A percentile compares a stretch with the other conserved stretches of the same genome.
Evolutionary conservation across 148 eudicot genomes (phyloP).

Genomic region (Diospyros kaki): DNA sequence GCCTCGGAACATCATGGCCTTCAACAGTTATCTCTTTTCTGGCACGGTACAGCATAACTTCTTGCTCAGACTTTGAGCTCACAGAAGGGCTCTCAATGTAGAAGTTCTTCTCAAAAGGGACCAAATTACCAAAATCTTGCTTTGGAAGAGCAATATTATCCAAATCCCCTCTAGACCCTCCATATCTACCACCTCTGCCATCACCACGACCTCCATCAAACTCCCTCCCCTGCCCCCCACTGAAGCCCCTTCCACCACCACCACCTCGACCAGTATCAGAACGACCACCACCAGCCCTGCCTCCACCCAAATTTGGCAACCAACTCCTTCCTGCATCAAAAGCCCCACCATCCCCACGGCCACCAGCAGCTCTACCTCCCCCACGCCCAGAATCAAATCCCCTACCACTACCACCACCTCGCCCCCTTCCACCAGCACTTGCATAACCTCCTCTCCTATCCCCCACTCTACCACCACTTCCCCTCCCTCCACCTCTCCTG

Average conservation of each 20-base stretch:
- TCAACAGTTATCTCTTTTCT: conserved; percentile 78
- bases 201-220: conserved; percentile 37
- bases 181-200: conserved; percentile 36
- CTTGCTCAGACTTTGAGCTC: conserved; percentile 67
- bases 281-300: conserved; percentile 42
- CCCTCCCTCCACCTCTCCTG: conserved; percentile 20
- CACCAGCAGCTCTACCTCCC: conserved; percentile 31
- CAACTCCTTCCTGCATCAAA: conserved; percentile 27
- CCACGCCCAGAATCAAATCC: conserved; percentile 19
- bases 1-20: conserved; percentile 84
- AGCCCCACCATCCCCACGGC: conserved; percentile 22
- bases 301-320: conserved; percentile 37
- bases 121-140: conserved; percentile 73
- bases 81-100: conserved; percentile 68
- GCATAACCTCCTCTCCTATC: conserved; percentile 34
- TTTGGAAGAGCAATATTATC: conserved; percentile 71
- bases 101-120: conserved; percentile 81
- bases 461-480: conserved; percentile 26
- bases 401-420: conserved; percentile 25
- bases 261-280: conserved; percentile 32
- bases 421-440: conserved; percentile 26
- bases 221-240: conserved; percentile 33
- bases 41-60: conserved; percentile 48
- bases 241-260: conserved; percentile 34
- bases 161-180: conserved; percentile 55